Evolutionary conservation across 805 yeast species (phyloP).

Genomic region (Komagataella pastoris): DNA sequence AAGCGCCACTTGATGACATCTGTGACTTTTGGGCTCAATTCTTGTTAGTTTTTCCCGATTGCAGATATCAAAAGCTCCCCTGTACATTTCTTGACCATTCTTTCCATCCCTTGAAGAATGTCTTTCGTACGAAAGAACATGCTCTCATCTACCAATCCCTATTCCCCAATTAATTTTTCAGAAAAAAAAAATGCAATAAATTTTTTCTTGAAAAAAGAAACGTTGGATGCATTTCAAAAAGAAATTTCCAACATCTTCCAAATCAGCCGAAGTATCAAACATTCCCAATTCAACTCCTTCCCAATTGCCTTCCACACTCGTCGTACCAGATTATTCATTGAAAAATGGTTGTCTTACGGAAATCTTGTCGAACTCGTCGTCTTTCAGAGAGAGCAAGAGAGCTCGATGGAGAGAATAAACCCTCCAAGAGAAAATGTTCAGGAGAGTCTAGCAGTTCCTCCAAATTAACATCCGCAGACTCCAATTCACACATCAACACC

Average conservation of each 20-base stretch:
- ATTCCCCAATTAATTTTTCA: neutral
- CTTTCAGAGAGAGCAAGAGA: neutral
- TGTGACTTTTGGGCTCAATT: neutral
- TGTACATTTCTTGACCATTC: too few relatives aligned
- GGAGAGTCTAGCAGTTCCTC: neutral
- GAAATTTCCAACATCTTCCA: neutral
- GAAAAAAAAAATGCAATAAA: neutral
- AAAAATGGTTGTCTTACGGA: neutral
- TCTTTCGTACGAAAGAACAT: neutral
- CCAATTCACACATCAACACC: neutral
- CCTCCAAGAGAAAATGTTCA: neutral
- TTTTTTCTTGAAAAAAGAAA: neutral
- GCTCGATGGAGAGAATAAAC: neutral
- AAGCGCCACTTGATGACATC: neutral
- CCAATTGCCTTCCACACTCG: neutral
- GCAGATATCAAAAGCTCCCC: neutral
- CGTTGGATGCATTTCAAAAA: neutral
- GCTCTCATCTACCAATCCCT: neutral
- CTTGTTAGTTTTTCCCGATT: neutral
- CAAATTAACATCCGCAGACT: neutral
- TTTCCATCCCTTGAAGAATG: too few relatives aligned
- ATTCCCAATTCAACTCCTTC: neutral
- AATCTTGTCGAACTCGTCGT: neutral
- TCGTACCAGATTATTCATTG: neutral
- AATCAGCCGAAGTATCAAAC: neutral